A percentile compares a stretch with the other conserved stretches of the same genome.
phyloP scores from a whole-genome alignment of 1,284 basidiomycete genomes.

The Sanghuangporus baumii region DNA sequence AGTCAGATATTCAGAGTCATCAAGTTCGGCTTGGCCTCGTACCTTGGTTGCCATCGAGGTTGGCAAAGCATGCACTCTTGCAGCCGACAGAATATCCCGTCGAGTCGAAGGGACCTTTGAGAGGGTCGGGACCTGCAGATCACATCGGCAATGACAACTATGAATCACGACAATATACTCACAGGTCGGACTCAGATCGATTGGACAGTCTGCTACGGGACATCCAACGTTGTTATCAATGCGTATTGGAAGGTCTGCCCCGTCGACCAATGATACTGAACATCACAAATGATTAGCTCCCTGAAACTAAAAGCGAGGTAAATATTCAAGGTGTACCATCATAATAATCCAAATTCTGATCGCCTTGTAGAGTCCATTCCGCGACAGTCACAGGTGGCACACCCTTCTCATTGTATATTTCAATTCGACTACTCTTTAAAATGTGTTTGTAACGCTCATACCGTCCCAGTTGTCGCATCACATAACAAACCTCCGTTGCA shows the following conservation, averaged over 20 bases:
- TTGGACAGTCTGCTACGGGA: constrained; percentile 41
- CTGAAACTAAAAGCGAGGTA: constrained; percentile 22
- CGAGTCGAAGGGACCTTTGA: constrained; percentile 48
- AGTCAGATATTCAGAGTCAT: background rate
- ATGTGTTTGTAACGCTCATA: constrained; percentile 34
- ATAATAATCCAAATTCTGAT: constrained; percentile 38
- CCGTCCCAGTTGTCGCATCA: constrained; percentile 40
- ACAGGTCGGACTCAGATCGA: constrained; percentile 50
- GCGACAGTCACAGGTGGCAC: constrained; percentile 58
- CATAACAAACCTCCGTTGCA: constrained; percentile 45
- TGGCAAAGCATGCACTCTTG: constrained; percentile 52
- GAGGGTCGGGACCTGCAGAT: constrained; percentile 38
- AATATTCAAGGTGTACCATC: constrained; percentile 41
- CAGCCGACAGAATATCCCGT: constrained; percentile 50
- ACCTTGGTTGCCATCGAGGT: constrained; percentile 41
- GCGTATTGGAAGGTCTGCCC: constrained; percentile 53
- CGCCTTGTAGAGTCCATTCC: constrained; percentile 45
- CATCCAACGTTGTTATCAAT: constrained; percentile 51
- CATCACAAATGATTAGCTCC: constrained; percentile 26
- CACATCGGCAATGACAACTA: background rate
- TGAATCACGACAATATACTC: background rate
- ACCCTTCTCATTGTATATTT: constrained; percentile 29
- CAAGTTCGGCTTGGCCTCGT: constrained; percentile 16
- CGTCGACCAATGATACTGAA: constrained; percentile 54
- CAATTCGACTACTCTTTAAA: constrained; percentile 14